Percentiles rank a stretch among this genome's conserved stretches.
Conservation (phyloP, 148 eudicot genomes). For the Polygonum aviculare region DNA sequence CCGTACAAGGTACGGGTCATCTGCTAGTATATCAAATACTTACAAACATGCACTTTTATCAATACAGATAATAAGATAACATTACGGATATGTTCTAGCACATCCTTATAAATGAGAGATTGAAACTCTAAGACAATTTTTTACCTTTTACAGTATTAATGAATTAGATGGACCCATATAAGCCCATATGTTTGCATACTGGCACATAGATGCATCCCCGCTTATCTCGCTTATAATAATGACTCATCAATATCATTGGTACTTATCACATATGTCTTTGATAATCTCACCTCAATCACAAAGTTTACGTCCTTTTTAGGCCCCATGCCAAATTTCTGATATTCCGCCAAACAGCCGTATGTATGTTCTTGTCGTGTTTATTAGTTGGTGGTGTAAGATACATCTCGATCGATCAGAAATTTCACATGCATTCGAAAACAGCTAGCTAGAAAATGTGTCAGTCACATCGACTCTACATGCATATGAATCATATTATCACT, state of each 20-base stretch:
- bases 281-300: not conserved
- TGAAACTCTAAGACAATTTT: no score
- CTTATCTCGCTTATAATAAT: not conserved
- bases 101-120: no score
- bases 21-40: no score
- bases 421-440: not conserved
- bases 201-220: not conserved
- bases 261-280: not conserved
- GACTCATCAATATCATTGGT: not conserved
- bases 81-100: no score
- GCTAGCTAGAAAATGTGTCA: not conserved
- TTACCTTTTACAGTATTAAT: not conserved
- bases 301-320: not conserved
- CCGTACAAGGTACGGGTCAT: no score
- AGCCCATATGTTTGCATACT: not conserved
- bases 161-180: not conserved
- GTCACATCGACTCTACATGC: no score
- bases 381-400: not conserved
- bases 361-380: not conserved
- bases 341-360: slow-evolving; percentile 1
- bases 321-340: not conserved
- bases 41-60: no score
- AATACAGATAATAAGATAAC: no score
- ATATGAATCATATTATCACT: not conserved
- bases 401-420: not conserved